phyloP scores from a whole-genome alignment of 495 filamentous ascomycete genomes.

The Trichodelitschia bisporula region DNA sequence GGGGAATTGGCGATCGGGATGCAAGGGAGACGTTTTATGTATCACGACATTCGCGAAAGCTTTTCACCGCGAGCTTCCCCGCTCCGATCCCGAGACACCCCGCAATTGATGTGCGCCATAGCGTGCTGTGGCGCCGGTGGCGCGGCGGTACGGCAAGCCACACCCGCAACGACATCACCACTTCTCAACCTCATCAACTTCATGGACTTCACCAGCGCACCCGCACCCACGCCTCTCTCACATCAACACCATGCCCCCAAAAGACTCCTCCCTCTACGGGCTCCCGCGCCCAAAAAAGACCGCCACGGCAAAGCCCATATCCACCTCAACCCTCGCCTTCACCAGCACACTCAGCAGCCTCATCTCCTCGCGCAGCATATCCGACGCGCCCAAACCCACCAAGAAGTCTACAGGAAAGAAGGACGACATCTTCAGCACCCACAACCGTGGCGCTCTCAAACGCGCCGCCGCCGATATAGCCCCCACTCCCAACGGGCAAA shows the following conservation, averaged over 20 bases:
- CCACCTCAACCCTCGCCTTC: constrained; percentile 56
- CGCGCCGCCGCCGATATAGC: constrained; percentile 26
- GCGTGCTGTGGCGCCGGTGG: too few relatives aligned
- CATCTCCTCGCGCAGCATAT: constrained; percentile 6
- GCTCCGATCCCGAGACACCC: too few relatives aligned
- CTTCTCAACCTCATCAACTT: background rate
- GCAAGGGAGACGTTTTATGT: too few relatives aligned
- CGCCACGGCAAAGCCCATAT: constrained; percentile 28
- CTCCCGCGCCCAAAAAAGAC: constrained; percentile 30
- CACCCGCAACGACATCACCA: constrained; percentile 1
- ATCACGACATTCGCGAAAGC: too few relatives aligned
- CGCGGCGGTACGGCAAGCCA: too few relatives aligned
- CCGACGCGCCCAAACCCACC: constrained; percentile 13
- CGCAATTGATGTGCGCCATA: too few relatives aligned
- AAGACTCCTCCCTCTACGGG: constrained; percentile 46
- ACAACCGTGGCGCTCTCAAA: constrained; percentile 45
- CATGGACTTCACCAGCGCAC: constrained; percentile 1
- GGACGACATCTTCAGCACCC: constrained; percentile 42
- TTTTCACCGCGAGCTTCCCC: too few relatives aligned
- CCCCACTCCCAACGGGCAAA: constrained; percentile 12
- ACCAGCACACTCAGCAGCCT: constrained; percentile 16
- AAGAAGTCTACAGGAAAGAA: constrained; percentile 27
- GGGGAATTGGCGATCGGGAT: too few relatives aligned
- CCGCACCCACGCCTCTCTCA: background rate
- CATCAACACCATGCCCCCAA: constrained; percentile 25